Evolutionary conservation across 495 filamentous ascomycete genomes (phyloP).

Genomic region (Penicillium soppii): DNA sequence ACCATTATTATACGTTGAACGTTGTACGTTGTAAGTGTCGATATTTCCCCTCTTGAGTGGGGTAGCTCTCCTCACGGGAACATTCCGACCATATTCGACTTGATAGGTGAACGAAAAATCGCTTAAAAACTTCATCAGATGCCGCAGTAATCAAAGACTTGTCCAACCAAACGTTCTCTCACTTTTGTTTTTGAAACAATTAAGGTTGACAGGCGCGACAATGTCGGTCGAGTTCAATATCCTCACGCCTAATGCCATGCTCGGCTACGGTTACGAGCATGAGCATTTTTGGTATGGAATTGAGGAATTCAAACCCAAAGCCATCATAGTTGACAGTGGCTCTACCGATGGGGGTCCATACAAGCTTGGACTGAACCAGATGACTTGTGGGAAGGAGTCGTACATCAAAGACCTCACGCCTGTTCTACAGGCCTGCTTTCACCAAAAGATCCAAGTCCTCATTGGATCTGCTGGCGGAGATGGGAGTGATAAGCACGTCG

Average conservation of each 20-base stretch:
- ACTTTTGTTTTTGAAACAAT: no score
- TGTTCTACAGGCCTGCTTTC: conserved; percentile 27
- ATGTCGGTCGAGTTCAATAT: conserved; percentile 30
- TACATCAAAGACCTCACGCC: conserved; percentile 43
- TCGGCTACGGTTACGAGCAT: conserved; percentile 43
- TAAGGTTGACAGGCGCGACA: neutral
- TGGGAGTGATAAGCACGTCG: conserved; percentile 44
- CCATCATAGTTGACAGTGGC: conserved; percentile 50
- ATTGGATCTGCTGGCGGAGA: conserved; percentile 51
- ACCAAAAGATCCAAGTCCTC: conserved; percentile 35
- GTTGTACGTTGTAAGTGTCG: no score
- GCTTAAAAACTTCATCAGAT: no score
- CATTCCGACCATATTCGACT: no score
- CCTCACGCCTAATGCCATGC: conserved; percentile 47
- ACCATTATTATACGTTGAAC: no score
- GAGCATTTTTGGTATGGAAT: conserved; percentile 30
- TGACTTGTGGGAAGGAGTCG: conserved; percentile 28
- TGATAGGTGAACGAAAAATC: no score
- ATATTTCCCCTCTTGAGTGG: no score
- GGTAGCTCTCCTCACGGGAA: no score
- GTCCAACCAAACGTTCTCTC: no score
- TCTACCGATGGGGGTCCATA: conserved; percentile 49
- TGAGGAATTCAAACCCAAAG: conserved; percentile 32
- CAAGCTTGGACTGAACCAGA: conserved; percentile 40
- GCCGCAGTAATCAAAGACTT: no score